Percentiles rank a stretch among this genome's conserved stretches.
These are phyloP conservation scores for Neurospora africana DNA, from an alignment of 495 filamentous ascomycete species.

Conservation along the genomic window DNA sequence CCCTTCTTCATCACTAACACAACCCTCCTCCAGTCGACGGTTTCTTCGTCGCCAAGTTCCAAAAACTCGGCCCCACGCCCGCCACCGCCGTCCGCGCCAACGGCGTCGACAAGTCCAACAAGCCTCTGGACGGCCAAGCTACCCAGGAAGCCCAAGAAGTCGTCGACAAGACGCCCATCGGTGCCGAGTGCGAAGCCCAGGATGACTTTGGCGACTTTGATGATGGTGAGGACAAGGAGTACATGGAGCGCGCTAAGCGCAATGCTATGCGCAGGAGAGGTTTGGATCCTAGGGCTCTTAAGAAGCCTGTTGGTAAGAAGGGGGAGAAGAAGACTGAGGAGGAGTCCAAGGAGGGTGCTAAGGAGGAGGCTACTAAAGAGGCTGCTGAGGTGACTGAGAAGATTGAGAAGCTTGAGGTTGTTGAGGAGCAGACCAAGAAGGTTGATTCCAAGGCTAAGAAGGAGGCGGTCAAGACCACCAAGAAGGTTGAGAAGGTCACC, in stretches of 20 bases:
- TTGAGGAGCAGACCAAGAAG: slow-evolving; percentile 5
- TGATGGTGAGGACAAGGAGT: slow-evolving; percentile 67
- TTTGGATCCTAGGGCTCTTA: slow-evolving; percentile 40
- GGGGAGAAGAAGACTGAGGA: slow-evolving; percentile 11
- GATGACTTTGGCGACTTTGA: slow-evolving; percentile 75
- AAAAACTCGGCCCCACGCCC: slow-evolving; percentile 74
- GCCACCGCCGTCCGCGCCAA: slow-evolving; percentile 37
- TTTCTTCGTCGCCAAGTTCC: slow-evolving; percentile 96
- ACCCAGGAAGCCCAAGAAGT: slow-evolving; percentile 25
- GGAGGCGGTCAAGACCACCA: neutral
- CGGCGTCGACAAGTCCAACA: slow-evolving; percentile 25
- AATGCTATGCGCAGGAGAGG: slow-evolving; percentile 45
- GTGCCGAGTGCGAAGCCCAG: slow-evolving; percentile 30
- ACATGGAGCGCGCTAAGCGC: slow-evolving; percentile 63
- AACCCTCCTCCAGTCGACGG: slow-evolving; percentile 55
- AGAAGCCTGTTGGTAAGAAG: slow-evolving; percentile 18
- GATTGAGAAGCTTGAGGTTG: slow-evolving; percentile 14
- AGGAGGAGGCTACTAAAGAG: slow-evolving; percentile 14
- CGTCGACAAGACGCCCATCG: slow-evolving; percentile 41
- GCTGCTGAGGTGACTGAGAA: slow-evolving; percentile 10
- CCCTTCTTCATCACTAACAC: neutral
- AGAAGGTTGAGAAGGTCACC: neutral
- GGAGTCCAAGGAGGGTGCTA: slow-evolving; percentile 6
- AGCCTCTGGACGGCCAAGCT: slow-evolving; percentile 7
- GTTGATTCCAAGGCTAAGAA: neutral